Conservation (phyloP, 2,329 filamentous ascomycete species). For the Hypoxylon sp. region DNA sequence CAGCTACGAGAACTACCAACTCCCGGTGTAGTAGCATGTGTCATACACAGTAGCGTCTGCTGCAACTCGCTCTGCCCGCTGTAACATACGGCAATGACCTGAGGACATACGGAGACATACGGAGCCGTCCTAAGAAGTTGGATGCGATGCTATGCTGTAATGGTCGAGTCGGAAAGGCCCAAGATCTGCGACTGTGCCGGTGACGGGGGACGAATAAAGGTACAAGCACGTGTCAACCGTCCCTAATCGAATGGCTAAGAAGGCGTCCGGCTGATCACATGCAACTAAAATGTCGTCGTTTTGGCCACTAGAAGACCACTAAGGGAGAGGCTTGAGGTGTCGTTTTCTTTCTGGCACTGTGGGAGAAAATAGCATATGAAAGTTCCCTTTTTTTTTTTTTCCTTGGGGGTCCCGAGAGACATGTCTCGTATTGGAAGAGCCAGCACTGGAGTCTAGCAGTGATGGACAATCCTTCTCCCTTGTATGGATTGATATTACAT, state of each 20-base stretch:
- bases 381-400: constrained; percentile 15
- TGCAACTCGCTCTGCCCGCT: constrained; percentile 2
- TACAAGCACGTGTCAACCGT: constrained; percentile 43
- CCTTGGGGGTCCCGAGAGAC: constrained; percentile 13
- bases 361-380: constrained; percentile 35
- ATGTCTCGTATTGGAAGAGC: background rate
- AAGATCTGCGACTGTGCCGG: constrained; percentile 11
- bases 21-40: background rate
- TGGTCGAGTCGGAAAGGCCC: constrained; percentile 13
- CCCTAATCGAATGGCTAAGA: constrained; percentile 22
- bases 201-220: constrained; percentile 13
- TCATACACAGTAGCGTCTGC: no score
- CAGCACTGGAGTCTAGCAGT: no score
- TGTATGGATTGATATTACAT: background rate
- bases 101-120: background rate
- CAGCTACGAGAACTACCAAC: no score
- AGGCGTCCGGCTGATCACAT: constrained; percentile 40
- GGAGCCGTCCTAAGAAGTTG: constrained; percentile 1
- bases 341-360: constrained; percentile 33
- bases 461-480: constrained; percentile 15
- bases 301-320: no score
- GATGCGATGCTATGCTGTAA: constrained; percentile 23
- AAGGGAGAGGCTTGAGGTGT: constrained; percentile 23
- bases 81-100: background rate
- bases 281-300: constrained; percentile 34